These are phyloP conservation scores for Apiospora arundinis DNA, from an alignment of 2,329 filamentous ascomycete species.

Conservation along the genomic window DNA sequence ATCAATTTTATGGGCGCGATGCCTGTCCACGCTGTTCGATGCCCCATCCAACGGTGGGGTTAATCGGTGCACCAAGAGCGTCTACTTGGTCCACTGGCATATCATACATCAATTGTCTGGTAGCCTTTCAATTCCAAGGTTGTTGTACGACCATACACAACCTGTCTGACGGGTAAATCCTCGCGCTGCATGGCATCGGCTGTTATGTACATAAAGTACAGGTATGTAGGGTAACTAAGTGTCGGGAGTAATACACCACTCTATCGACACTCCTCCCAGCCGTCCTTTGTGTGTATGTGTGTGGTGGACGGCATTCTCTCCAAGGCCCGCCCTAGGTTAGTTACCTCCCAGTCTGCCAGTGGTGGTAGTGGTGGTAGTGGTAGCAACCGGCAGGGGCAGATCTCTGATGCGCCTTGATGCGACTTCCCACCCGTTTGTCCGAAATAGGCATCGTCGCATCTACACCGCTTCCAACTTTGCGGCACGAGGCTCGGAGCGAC, in stretches of 20 bases:
- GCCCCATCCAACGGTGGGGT: slow-evolving; percentile 24
- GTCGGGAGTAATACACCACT: background rate
- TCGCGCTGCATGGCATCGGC: slow-evolving; percentile 20
- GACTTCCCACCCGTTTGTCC: slow-evolving; percentile 23
- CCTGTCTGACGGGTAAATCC: background rate
- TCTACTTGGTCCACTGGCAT: slow-evolving; percentile 3
- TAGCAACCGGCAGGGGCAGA: slow-evolving; percentile 23
- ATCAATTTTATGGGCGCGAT: slow-evolving; percentile 19
- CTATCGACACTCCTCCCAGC: slow-evolving; percentile 22
- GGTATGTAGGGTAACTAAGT: background rate
- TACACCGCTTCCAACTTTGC: slow-evolving; percentile 25
- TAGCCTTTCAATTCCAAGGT: background rate
- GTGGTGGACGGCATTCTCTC: slow-evolving; percentile 7
- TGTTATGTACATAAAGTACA: slow-evolving; percentile 15
- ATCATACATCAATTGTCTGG: too few species aligned
- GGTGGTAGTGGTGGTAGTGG: too few species aligned
- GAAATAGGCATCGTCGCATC: slow-evolving; percentile 25
- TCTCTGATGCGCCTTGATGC: slow-evolving; percentile 27
- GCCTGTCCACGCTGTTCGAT: slow-evolving; percentile 24
- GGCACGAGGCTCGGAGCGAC: slow-evolving; percentile 11
- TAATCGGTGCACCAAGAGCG: slow-evolving; percentile 23
- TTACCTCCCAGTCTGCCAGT: too few species aligned
- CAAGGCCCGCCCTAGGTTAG: too few species aligned
- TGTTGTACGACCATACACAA: background rate
- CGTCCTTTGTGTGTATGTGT: background rate